These are phyloP conservation scores for Cutaneotrichosporon mucoides DNA, from an alignment of 1,284 basidiomycete species.

Conservation along the genomic window DNA sequence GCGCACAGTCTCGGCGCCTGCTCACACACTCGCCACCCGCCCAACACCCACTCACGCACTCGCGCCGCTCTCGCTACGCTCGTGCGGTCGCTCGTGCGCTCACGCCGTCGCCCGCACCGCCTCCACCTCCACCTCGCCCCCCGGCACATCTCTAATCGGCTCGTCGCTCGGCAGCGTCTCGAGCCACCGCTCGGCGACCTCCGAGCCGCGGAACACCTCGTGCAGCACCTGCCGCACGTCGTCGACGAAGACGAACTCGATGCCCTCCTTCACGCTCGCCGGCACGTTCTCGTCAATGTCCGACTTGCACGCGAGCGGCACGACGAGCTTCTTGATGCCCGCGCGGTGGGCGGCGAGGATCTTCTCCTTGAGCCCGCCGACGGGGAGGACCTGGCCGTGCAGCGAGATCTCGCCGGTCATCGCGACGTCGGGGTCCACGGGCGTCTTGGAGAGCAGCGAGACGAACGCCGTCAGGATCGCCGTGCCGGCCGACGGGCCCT, in stretches of 20 bases:
- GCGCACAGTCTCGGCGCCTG: too few species aligned
- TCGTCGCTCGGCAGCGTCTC: slow-evolving; percentile 52
- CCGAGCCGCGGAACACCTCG: slow-evolving; percentile 71
- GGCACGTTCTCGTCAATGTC: slow-evolving; percentile 96
- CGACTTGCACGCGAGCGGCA: slow-evolving; percentile 77
- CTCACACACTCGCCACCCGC: too few species aligned
- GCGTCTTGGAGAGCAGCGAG: slow-evolving; percentile 78
- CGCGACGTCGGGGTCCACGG: slow-evolving; percentile 79
- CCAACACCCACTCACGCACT: too few species aligned
- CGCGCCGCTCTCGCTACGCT: neutral
- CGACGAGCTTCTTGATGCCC: slow-evolving; percentile 80
- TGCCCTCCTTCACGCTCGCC: slow-evolving; percentile 86
- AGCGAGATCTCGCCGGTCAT: slow-evolving; percentile 96
- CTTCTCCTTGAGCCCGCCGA: slow-evolving; percentile 92
- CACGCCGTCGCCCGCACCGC: neutral
- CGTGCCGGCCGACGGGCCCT: slow-evolving; percentile 93
- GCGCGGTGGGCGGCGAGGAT: slow-evolving; percentile 90
- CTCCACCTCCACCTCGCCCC: neutral
- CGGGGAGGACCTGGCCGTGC: slow-evolving; percentile 85
- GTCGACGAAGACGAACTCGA: slow-evolving; percentile 85
- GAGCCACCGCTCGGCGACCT: slow-evolving; percentile 62
- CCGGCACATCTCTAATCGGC: slow-evolving; percentile 18
- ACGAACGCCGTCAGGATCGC: slow-evolving; percentile 89
- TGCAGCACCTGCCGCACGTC: slow-evolving; percentile 79
- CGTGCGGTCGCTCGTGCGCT: neutral